phyloP scores from a whole-genome alignment of 305 asterid species.

The Fraxinus nigra region DNA sequence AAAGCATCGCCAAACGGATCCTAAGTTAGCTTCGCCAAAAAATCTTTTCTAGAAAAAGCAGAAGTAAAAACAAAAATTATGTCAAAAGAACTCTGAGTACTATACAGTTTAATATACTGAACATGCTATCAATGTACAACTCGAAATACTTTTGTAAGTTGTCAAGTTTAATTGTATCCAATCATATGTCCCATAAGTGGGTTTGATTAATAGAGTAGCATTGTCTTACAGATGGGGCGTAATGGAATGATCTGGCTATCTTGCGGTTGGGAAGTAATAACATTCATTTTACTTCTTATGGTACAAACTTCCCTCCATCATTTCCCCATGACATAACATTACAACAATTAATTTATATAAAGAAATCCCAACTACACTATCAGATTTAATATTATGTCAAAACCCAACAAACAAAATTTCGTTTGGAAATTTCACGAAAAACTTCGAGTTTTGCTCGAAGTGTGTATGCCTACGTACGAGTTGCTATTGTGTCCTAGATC shows the following conservation, averaged over 20 bases:
- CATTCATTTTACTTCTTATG: conserved; percentile 20
- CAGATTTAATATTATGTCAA: background rate
- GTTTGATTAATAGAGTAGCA: conserved; percentile 10
- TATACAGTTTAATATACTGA: background rate
- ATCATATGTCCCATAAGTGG: background rate
- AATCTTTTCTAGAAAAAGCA: background rate
- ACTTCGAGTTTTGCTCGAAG: background rate
- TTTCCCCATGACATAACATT: conserved; percentile 2
- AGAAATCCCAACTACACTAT: background rate
- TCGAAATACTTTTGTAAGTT: conserved; percentile 1
- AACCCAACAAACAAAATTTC: background rate
- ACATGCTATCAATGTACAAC: background rate
- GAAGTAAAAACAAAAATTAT: background rate
- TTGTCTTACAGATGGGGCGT: conserved; percentile 4
- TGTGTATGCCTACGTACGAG: too few relatives aligned
- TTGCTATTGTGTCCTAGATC: background rate
- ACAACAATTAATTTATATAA: background rate
- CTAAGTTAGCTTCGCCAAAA: background rate
- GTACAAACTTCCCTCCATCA: conserved; percentile 25
- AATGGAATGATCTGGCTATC: conserved; percentile 16
- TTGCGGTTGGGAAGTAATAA: conserved; percentile 16
- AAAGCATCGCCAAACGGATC: background rate
- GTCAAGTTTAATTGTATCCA: conserved; percentile 14
- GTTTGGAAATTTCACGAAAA: background rate
- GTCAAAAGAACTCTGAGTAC: background rate